These are phyloP conservation scores for Volutella citrinella DNA, from an alignment of 2,329 filamentous ascomycete species.

Conservation along the genomic window DNA sequence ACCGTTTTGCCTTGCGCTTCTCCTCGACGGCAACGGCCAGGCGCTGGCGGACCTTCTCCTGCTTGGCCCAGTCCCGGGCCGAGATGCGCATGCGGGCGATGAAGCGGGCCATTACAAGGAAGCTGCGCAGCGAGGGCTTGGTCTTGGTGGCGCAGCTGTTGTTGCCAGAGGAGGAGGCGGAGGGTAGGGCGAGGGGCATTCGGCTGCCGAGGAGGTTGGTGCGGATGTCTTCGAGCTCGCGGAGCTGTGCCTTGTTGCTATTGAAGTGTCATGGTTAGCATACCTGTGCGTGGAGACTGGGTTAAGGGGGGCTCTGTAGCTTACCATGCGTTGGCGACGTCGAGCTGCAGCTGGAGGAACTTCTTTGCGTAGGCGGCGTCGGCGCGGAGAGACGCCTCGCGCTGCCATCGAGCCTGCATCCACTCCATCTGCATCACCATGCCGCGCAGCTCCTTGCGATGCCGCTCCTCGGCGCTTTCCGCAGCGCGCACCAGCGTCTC, in stretches of 20 bases:
- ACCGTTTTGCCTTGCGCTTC: conserved; percentile 42
- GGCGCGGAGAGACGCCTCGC: conserved; percentile 76
- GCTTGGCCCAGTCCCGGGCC: conserved; percentile 47
- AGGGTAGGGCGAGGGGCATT: conserved; percentile 31
- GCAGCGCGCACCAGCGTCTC: conserved; percentile 57
- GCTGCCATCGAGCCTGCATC: conserved; percentile 75
- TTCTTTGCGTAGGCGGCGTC: conserved; percentile 85
- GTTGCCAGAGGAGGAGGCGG: conserved; percentile 15
- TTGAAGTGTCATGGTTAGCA: conserved; percentile 15
- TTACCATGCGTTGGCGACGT: conserved; percentile 87
- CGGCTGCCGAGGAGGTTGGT: conserved; percentile 39
- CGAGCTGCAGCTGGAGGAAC: conserved; percentile 74
- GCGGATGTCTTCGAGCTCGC: conserved; percentile 78
- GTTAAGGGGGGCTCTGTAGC: conserved; percentile 38
- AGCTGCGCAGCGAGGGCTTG: conserved; percentile 38
- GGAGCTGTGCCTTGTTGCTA: conserved; percentile 90
- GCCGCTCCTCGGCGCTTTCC: conserved; percentile 63
- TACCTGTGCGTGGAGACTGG: too few species aligned
- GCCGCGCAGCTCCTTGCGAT: conserved; percentile 75
- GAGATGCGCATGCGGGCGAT: conserved; percentile 49
- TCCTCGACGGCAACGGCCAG: conserved; percentile 49
- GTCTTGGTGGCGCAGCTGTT: conserved; percentile 6
- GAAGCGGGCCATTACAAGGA: conserved; percentile 49
- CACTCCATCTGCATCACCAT: conserved; percentile 88
- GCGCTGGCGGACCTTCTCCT: conserved; percentile 47